Evolutionary conservation across 805 yeast genomes (phyloP).

Genomic region (Yarrowia sp.): DNA sequence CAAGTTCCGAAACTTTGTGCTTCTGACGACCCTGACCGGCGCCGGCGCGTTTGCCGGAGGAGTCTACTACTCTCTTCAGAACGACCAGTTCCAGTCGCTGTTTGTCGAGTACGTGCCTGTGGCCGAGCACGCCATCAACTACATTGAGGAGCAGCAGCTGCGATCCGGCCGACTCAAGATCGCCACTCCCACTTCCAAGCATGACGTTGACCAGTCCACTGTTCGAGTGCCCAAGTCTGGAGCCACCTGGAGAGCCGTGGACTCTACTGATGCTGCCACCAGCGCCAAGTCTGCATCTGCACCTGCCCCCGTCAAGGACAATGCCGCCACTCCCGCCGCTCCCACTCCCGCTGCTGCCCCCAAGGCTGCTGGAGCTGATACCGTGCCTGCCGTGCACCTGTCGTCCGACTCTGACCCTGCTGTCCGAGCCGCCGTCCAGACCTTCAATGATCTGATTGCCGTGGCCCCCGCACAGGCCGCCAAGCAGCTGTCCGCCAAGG

Average conservation of each 20-base stretch:
- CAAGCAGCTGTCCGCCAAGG: conserved; percentile 33
- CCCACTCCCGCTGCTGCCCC: conserved; percentile 29
- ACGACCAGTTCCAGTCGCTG: conserved; percentile 58
- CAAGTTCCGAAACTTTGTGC: conserved; percentile 38
- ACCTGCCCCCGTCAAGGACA: conserved; percentile 22
- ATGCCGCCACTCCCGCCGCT: conserved; percentile 30
- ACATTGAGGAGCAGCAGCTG: conserved; percentile 46
- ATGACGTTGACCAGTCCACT: conserved; percentile 22
- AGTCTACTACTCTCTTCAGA: conserved; percentile 54
- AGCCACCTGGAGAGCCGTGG: conserved; percentile 30
- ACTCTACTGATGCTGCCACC: conserved; percentile 19
- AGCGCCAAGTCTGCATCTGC: conserved; percentile 12
- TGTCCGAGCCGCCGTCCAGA: conserved; percentile 8
- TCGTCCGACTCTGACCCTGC: conserved; percentile 19
- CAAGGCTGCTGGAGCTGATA: conserved; percentile 30
- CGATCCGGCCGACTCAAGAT: conserved; percentile 27
- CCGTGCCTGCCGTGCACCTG: conserved; percentile 2
- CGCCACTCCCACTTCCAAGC: conserved; percentile 6
- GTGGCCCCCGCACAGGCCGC: conserved; percentile 29
- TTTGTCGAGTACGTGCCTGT: conserved; percentile 65
- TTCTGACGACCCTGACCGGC: conserved; percentile 34
- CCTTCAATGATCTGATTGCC: conserved; percentile 25
- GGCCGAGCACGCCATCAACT: conserved; percentile 54
- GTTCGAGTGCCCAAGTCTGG: conserved; percentile 33
- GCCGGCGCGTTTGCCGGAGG: conserved; percentile 55